Conservation (phyloP, 805 yeast genomes). For the Teunomyces atbi region DNA sequence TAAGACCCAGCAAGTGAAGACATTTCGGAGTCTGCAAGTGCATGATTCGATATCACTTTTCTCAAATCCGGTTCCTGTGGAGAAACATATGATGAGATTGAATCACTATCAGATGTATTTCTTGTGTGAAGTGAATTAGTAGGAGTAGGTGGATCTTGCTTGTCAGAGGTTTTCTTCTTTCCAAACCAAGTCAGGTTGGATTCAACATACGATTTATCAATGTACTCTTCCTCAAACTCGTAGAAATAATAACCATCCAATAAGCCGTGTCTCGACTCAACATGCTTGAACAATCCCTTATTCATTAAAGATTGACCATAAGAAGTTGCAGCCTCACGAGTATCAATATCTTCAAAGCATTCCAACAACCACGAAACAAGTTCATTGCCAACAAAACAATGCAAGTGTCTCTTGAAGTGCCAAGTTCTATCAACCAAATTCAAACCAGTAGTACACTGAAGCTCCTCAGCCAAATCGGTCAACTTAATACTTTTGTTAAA, state of each 20-base stretch:
- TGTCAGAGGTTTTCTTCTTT: constrained; percentile 15
- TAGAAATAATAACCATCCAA: constrained; percentile 94
- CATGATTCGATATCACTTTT: constrained; percentile 15
- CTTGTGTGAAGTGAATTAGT: constrained; percentile 14
- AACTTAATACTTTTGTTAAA: constrained; percentile 52
- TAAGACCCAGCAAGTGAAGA: constrained; percentile 26
- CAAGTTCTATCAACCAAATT: constrained; percentile 76
- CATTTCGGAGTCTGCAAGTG: constrained; percentile 12
- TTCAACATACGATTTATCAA: constrained; percentile 27
- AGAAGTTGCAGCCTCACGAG: constrained; percentile 77
- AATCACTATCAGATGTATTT: constrained; percentile 27
- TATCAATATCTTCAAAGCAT: constrained; percentile 73
- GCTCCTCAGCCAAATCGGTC: constrained; percentile 54
- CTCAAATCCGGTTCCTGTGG: constrained; percentile 21
- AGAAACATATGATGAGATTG: constrained; percentile 19
- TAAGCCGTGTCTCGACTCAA: constrained; percentile 77
- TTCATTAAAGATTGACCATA: constrained; percentile 81
- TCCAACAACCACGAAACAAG: constrained; percentile 83
- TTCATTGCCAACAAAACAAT: constrained; percentile 83
- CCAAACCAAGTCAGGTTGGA: constrained; percentile 32
- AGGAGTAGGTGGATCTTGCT: background rate
- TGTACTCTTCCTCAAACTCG: constrained; percentile 58
- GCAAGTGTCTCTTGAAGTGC: constrained; percentile 79
- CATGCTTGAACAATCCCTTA: constrained; percentile 72
- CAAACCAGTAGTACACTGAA: constrained; percentile 68